Percentiles rank a stretch among this genome's conserved stretches.
These are phyloP conservation scores for Hippophae rhamnoides DNA, from an alignment of 306 rosid species.

Conservation along the genomic window DNA sequence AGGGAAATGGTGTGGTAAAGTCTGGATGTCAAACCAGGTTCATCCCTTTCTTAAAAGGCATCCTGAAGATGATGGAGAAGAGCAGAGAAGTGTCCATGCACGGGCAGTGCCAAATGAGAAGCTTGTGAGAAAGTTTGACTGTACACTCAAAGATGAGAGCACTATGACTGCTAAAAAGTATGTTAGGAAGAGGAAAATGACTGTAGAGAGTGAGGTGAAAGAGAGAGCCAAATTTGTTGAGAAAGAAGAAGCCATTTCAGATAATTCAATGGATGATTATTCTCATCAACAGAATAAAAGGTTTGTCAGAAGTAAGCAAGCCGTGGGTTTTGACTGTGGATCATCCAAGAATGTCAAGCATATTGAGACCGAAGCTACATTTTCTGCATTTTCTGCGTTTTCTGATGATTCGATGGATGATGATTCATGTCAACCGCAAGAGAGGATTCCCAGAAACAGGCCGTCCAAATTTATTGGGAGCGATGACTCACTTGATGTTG, in stretches of 20 bases:
- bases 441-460: slow-evolving; percentile 14
- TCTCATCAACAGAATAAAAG: slow-evolving; percentile 23
- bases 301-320: slow-evolving; percentile 22
- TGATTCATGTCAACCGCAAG: slow-evolving; percentile 15
- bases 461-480: slow-evolving; percentile 12
- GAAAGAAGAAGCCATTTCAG: slow-evolving; percentile 27
- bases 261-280: slow-evolving; percentile 25
- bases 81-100: slow-evolving; percentile 32
- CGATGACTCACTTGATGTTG: slow-evolving; percentile 24
- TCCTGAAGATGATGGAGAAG: slow-evolving; percentile 40
- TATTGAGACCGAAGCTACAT: slow-evolving; percentile 20
- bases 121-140: slow-evolving; percentile 41
- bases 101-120: slow-evolving; percentile 45
- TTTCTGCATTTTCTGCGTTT: slow-evolving; percentile 12
- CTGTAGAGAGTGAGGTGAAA: slow-evolving; percentile 23
- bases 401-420: slow-evolving; percentile 33
- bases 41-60: slow-evolving; percentile 77
- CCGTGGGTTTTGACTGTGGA: slow-evolving; percentile 19
- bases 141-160: slow-evolving; percentile 27
- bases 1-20: slow-evolving; percentile 98
- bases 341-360: slow-evolving; percentile 19
- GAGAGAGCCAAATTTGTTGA: slow-evolving; percentile 45
- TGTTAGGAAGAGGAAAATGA: slow-evolving; percentile 66
- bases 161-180: slow-evolving; percentile 32
- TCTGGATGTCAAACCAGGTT: slow-evolving; percentile 95